Evolutionary conservation across 176 grass and related monocot species (phyloP).

Genomic region (Zea luxurians): DNA sequence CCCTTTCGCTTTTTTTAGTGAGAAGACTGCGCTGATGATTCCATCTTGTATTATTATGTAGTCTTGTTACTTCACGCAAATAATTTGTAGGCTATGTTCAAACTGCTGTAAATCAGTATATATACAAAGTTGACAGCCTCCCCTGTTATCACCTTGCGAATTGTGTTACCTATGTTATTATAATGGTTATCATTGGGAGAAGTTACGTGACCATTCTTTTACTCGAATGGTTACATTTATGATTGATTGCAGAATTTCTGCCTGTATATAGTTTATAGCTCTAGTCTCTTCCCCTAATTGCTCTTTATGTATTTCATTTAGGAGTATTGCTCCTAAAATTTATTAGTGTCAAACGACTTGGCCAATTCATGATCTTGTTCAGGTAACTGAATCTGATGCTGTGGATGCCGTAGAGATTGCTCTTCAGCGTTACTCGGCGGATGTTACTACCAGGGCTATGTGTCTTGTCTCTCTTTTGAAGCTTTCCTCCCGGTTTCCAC

Average conservation of each 20-base stretch:
- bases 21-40: background rate
- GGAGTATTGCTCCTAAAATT: slow-evolving; percentile 14
- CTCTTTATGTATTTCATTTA: slow-evolving; percentile 12
- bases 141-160: background rate
- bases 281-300: background rate
- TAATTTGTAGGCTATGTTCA: slow-evolving; percentile 1
- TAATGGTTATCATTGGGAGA: slow-evolving; percentile 5
- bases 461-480: slow-evolving; percentile 94
- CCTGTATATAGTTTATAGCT: slow-evolving; percentile 18
- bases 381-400: slow-evolving; percentile 99
- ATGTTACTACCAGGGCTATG: slow-evolving; percentile 93
- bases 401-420: slow-evolving; percentile 80
- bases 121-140: slow-evolving; percentile 8
- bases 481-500: slow-evolving; percentile 89
- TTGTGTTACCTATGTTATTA: slow-evolving; percentile 23
- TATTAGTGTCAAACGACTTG: slow-evolving; percentile 38
- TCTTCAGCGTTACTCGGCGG: slow-evolving; percentile 68
- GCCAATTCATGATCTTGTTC: slow-evolving; percentile 46
- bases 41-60: slow-evolving; percentile 9
- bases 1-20: no score
- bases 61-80: slow-evolving; percentile 12
- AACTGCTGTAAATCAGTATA: slow-evolving; percentile 25
- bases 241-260: background rate
- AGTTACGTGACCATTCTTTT: slow-evolving; percentile 8
- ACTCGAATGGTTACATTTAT: background rate